Base-by-base conservation (phyloP, 163 green algal species). In the Smithsoniella earleae region DNA sequence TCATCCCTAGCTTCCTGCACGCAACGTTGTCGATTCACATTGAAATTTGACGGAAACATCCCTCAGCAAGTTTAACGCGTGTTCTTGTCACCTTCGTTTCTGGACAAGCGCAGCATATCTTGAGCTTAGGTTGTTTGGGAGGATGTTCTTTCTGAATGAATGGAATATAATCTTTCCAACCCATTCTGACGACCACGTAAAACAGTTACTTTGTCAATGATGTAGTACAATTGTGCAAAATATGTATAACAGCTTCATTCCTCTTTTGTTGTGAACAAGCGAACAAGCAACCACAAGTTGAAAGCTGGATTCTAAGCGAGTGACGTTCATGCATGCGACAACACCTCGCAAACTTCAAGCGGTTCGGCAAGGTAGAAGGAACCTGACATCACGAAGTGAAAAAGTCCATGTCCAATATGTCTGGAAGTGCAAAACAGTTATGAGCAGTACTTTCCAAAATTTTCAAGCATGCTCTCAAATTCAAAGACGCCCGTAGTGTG, bases 21-120 rank as follows among this genome's bases (percentile, higher is more conserved):
- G n/a, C n/a, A 10, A 31, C 25, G 22, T n/a, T 66, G 54, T 25
- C 20, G 20, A 54, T 18, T 25, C 18, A 25, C 44, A 54, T 25
- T 0, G 18, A 18, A 54, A 18, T 54, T 18, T 54, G 44, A 25
- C 18, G 44, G 20, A 20, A 54, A 25, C 44, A 66, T 16, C 20
- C n/a, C n/a, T n/a, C n/a, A n/a, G n/a, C n/a, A n/a, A 46, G 54
- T 16, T 20, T 37, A 66, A 20, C 54, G 36, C n/a, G 20, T 16
- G 54, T 66, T 37, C 54, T 49, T 18, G 22, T n/a, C n/a, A 82
- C 79, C 83, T 88, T 88, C 28, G 83, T 88, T 28, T 88, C 83
- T 3, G 83, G 83, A 74, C 83, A 88, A 18, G 83, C 82, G 38
- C 83, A 88, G 75, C 83, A 88, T 36, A 88, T 88, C 54, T 87